Evolutionary conservation across 2,329 filamentous ascomycete genomes (phyloP), one percentile per base, ranked within the genome.

Genomic region (Pestalotiopsis sp.): DNA sequence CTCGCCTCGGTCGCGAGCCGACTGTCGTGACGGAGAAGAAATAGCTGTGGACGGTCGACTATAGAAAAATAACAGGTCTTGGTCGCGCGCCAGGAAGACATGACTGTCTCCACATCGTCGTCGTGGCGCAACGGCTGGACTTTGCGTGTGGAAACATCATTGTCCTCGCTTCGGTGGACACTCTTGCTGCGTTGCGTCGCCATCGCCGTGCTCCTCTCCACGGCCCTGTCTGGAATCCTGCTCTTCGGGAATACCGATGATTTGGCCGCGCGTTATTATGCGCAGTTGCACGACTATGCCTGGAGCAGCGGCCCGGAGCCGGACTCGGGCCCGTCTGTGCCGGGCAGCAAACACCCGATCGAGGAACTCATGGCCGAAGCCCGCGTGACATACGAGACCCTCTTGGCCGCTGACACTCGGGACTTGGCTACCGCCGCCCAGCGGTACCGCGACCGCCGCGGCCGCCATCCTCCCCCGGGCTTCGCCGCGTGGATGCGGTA

Each of bases 391-490:
- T 86, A 86, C 71, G 78, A 81, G 14, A 72, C 75, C 9, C 72
- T 83, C 31, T 77, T 88, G 20, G 73, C 79, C 14, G 80, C 81
- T 41, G 82, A 84, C 69, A 87, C 87, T 41, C 78, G 77, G 68
- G 82, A 83, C 17, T 78, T 91, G 64, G 77, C 80, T 11, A 81
- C 85, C 14, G 86, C 88, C 4, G 87, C 89, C 0, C 79, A 81
- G 3, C 84, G 83, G 25, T 91, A 91, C 74, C 84, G 89, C 68
- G 76, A 79, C 31, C 83, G 84, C 62, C 83, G 89, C 70, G 88
- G 87, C 25, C 83, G 88, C 27, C 87, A 91, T 72, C 89, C 88
- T 2, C 89, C 89, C 3, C 89, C 89, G 0, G 87, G 87, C n/a
- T 91, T 91, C 73, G 84, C 88, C 70, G 79, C 83, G 61, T 91